Base-by-base conservation (phyloP, 371 early-diverging fungal genomes). In the Haplosporangium sp. region DNA sequence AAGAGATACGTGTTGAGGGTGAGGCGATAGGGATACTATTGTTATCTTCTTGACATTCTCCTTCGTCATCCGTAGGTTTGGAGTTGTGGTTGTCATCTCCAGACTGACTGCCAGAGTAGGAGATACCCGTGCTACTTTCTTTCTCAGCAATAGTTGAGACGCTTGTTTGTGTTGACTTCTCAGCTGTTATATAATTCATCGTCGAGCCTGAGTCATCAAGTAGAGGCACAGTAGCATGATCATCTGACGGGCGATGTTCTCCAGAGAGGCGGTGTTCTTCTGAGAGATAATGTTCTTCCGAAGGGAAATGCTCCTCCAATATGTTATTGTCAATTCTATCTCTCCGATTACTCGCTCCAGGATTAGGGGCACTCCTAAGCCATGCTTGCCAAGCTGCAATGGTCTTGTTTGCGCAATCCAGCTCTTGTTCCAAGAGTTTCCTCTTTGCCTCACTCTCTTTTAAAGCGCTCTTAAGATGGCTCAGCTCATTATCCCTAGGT, bases 291-390 rank as follows among this genome's bases (percentile, higher is more conserved):
- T 27, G 27, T 27, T n/a, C n/a, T 50, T 50, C 5, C 10, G 55
- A 55, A 9, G 17, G 9, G 3, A 9, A 20, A 20, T 20, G 34
- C 20, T 20, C 34, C 9, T 55, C 11, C 8, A 17, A 35, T 27
- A 8, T 11, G 34, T 2, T 10, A 55, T 20, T 34, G 55, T 9
- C 55, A 10, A 10, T 10, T 11, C 34, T 4, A 1, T 6, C 34
- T 34, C 55, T 34, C 3, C 3, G 10, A 1, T 11, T 35, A 20
- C 17, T 20, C 8, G 15, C 0, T 3, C 34, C 55, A 4, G 11
- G 34, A 55, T 1, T 44, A 15, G 71, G 71, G 2, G 71, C 65
- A 15, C 19, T 35, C 10, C 47, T 35, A 27, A 71, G 60, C 71
- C 71, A 71, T 0, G 50, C 8, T 8, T 40, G 4, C 65, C 65